Base-by-base conservation (phyloP, 176 grass and related monocot genomes). In the Carex parvula region DNA sequence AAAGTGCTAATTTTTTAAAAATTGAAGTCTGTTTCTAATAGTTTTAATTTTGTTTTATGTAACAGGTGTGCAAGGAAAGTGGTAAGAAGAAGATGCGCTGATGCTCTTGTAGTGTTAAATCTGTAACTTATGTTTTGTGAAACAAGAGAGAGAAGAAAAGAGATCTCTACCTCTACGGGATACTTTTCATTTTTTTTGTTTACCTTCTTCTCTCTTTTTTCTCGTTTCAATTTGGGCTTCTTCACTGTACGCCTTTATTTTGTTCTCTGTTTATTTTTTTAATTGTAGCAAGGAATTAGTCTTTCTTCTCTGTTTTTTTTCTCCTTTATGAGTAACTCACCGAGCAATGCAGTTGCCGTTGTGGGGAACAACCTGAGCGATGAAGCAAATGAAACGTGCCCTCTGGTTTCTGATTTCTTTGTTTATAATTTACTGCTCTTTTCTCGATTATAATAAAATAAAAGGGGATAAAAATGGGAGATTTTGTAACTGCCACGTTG, bases 21-120 rank as follows among this genome's bases (percentile, higher is more conserved):
- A n/a, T 89, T 10, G 33, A 3, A 70, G 17, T 61, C 7, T 8
- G 13, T 54, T 80, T 33, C 74, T 26, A 48, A 13, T 50, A 69
- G 26, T 21, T 50, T n/a, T n/a, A 18, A 74, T 30, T n/a, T 9
- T 20, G 20, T 35, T 13, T 7, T 79, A 65, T 57, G 35, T 18
- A 52, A 65, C 90, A 99, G 91, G 71, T 84, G 22, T 72, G 64
- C 87, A 95, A 89, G 82, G 88, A 90, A 12, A 89, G 65, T 54
- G 73, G 76, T 64, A 89, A 90, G 59, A 92, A 85, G 72, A 87
- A 83, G 80, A 83, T 88, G 70, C 85, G 88, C 79, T 92, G 86
- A 93, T 21, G 37, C 8, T 68, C 41, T 83, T 12, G 46, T 39
- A 54, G 17, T 22, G 32, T 62, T 24, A 24, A 24, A 24, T 58